These are phyloP conservation scores for Thinopyrum elongatum DNA, from an alignment of 176 grass and related monocot genomes.

Conservation along the genomic window DNA sequence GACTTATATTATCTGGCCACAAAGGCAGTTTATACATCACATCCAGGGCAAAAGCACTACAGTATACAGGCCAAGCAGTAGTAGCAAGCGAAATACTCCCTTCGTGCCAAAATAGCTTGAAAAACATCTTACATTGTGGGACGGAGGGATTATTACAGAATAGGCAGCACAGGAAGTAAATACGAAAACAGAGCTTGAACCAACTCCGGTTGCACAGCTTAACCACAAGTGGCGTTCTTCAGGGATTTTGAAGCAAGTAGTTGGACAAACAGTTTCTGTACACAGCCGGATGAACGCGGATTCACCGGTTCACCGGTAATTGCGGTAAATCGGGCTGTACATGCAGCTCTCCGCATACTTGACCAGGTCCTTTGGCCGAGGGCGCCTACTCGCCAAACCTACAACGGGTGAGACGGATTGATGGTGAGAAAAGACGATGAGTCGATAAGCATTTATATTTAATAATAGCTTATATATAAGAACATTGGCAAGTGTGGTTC, in stretches of 20 bases:
- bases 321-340: conserved; percentile 75
- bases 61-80: no score
- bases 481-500: neutral
- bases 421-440: conserved; percentile 12
- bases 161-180: neutral
- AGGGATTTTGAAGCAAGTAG: neutral
- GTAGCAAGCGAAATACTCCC: no score
- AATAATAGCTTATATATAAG: neutral
- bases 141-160: no score
- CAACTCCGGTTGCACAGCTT: neutral
- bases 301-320: conserved; percentile 67
- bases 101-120: no score
- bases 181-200: neutral
- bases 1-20: neutral
- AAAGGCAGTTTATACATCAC: conserved; percentile 18
- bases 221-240: neutral
- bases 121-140: no score
- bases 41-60: neutral
- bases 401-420: neutral
- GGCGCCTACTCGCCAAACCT: conserved; percentile 67
- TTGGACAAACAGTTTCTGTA: neutral
- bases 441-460: neutral
- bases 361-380: conserved; percentile 65
- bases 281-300: neutral
- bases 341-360: conserved; percentile 84